Evolutionary conservation across 2,329 filamentous ascomycete species (phyloP).

Genomic region (Colletotrichum paranaense): DNA sequence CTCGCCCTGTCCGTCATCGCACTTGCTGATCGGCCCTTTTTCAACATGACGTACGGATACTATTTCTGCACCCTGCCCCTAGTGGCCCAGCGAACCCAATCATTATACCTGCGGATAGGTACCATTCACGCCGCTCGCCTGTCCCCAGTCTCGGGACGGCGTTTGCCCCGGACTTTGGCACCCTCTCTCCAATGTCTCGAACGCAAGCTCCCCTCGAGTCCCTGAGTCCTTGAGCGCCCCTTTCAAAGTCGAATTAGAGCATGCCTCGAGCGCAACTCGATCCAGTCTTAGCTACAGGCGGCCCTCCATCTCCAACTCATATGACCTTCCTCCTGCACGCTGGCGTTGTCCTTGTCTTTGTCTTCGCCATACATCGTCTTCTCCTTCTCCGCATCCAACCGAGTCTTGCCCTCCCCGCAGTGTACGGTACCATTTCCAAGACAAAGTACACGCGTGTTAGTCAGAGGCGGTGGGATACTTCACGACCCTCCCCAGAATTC

Average conservation of each 20-base stretch:
- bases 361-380: not conserved
- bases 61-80: slow-evolving; percentile 1
- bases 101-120: not conserved
- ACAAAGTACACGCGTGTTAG: not conserved
- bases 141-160: slow-evolving; percentile 2
- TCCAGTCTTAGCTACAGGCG: slow-evolving; percentile 11
- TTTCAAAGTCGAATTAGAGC: not conserved
- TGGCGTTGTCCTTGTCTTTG: not conserved
- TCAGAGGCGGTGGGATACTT: slow-evolving; percentile 7
- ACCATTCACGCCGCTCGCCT: not conserved
- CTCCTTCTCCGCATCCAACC: not conserved
- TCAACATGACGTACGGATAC: slow-evolving; percentile 20
- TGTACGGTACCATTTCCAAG: not conserved
- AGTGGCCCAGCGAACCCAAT: not conserved
- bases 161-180: slow-evolving; percentile 1
- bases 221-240: not conserved
- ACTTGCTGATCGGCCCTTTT: slow-evolving; percentile 26
- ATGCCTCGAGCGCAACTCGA: not conserved
- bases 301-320: slow-evolving; percentile 13
- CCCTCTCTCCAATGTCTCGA: not conserved
- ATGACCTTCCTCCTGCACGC: not conserved
- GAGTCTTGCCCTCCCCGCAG: not conserved
- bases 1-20: slow-evolving; percentile 16
- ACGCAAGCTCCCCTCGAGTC: not conserved
- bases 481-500: not conserved